Evolutionary conservation across 768 basidiomycete species (phyloP), one percentile per base, ranked within the genome.

Genomic region (Suillus subaureus): DNA sequence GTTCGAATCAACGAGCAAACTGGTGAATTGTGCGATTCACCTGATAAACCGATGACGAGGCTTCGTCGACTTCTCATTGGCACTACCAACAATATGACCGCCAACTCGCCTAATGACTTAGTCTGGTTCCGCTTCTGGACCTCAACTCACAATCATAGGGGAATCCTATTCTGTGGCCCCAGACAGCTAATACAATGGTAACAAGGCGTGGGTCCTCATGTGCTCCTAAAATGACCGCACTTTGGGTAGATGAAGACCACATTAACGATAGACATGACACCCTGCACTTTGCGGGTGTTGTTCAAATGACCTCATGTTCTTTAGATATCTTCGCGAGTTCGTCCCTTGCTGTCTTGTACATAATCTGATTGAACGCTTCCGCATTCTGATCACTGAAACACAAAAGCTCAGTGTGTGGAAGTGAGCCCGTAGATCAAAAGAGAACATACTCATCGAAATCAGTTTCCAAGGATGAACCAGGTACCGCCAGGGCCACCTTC

Each of bases 321-420:
- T 42, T 42, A 40, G 39, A 60, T 31, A 60, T 60, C 40, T 40
- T 60, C 11, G 39, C 58, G 0, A 60, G 58, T 4, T 60, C 58
- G 18, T 42, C 26, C 11, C 58, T 60, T 60, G 58, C 58, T 1
- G 58, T 28, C 40, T 42, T 60, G 2, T 60, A 60, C 58, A 42
- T 60, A 26, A 60, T 40, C 58, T 28, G 58, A 42, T 60, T 60
- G 18, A 60, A 60, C 39, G 26, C 58, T 21, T 42, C 40, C 18
- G 58, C 58, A 6, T 60, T 60, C 40, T 11, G 58, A 31, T 28
- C 39, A 60, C 58, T 60, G 23, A 3, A 28, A 40, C 18, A 40
- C 9, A 40, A 28, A 28, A 12, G 11, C 15, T 42, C 26, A 1
- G 3, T 21, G 2, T 21, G 58, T 42, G 18, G 28, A 21, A 21